Evolutionary conservation across 2,329 filamentous ascomycete species (phyloP), one percentile per base, ranked within the genome.

Genomic region (Golovinomyces cichoracearum): DNA sequence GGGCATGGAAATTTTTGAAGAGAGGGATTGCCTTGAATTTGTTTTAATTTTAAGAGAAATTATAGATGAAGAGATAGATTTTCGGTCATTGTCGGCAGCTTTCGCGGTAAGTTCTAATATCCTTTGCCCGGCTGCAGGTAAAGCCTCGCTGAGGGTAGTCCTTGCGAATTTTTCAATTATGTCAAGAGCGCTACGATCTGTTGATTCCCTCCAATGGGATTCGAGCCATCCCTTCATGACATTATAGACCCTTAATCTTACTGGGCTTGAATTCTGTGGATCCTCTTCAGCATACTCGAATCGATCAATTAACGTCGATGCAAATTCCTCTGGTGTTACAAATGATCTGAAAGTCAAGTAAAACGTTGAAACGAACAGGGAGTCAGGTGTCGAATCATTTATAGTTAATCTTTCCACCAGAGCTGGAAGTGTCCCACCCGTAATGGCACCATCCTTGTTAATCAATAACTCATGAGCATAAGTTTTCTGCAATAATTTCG

Each of bases 221-320:
- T 95, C 90, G 19, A 98, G 68, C 90, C 90, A 98, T 38, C 83
- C 82, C 64, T 98, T 98, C 70, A 98, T 84, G 50, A 85, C 79
- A 61, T 98, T 95, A 67, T 92, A 95, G 1, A 95, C 84, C 47
- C 90, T 76, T 45, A 98, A 68, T 47, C 86, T 78, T 21, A 95
- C 88, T 0, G 88, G 83, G 2, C 71, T 73, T 21, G 85, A 78
- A 53, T 86, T 73, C 50, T 77, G 72, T 21, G 77, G 74, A 45
- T 78, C 81, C 51, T 90, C 80, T 12, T 76, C 80, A 33, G 93
- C 80, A 56, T 94, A 93, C 51, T 94, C 83, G 62, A 93, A 98
- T 26, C 92, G 78, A 50, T 90, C 80, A 48, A 92, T 80, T n/a
- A 98, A 70, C 3, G 78, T 74, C 60, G 84, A 74, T 0, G 86